Evolutionary conservation across 495 filamentous ascomycete genomes (phyloP).

Genomic region (Xylaria acuta): DNA sequence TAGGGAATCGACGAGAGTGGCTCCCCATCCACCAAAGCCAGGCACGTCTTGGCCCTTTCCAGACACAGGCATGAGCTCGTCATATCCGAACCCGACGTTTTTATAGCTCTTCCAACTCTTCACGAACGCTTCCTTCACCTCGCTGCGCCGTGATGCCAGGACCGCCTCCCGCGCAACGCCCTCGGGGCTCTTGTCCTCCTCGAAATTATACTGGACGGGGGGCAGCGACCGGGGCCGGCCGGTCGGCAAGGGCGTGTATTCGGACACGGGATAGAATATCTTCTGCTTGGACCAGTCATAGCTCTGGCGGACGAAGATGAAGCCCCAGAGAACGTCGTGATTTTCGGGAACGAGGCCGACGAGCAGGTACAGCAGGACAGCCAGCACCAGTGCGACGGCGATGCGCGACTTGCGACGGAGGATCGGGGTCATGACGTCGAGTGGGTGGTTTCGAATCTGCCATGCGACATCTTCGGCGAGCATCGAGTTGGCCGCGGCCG

Average conservation of each 20-base stretch:
- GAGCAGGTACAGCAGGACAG: constrained; percentile 37
- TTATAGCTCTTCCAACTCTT: constrained; percentile 83
- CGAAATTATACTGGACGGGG: constrained; percentile 49
- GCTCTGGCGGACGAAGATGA: constrained; percentile 43
- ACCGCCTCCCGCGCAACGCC: constrained; percentile 42
- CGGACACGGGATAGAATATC: constrained; percentile 42
- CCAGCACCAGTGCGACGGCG: constrained; percentile 25
- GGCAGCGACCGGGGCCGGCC: constrained; percentile 45
- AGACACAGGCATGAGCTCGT: constrained; percentile 73
- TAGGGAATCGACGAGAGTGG: constrained; percentile 87
- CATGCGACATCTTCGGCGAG: constrained; percentile 41
- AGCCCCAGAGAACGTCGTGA: constrained; percentile 38
- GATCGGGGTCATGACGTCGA: constrained; percentile 34
- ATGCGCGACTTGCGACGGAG: constrained; percentile 40
- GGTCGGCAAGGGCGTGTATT: constrained; percentile 44
- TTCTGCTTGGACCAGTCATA: constrained; percentile 52
- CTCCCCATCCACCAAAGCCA: constrained; percentile 91
- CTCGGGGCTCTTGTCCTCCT: constrained; percentile 39
- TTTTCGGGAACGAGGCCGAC: constrained; percentile 39
- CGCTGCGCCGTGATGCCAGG: constrained; percentile 52
- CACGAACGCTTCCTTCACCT: constrained; percentile 71
- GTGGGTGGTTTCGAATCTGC: constrained; percentile 35
- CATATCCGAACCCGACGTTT: constrained; percentile 74
- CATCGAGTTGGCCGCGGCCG: constrained; percentile 28
- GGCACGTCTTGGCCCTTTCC: constrained; percentile 60